Evolutionary conservation across 345 rosid genomes (phyloP).

Genomic region (Eucalyptus erythrocorys): DNA sequence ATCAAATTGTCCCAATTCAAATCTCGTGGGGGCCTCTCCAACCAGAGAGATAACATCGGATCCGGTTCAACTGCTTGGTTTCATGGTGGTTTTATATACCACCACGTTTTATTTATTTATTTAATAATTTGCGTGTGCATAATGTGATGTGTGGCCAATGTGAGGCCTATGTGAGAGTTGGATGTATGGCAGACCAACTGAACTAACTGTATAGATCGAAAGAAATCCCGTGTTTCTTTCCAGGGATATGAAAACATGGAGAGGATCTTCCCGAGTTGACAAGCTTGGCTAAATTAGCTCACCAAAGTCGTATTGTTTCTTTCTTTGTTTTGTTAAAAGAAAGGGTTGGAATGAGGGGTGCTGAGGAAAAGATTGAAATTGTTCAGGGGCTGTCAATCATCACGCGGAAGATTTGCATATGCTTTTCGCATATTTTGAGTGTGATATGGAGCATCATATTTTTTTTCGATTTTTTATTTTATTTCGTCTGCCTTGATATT

Average conservation of each 20-base stretch:
- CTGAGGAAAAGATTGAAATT: not conserved
- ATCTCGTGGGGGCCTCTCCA: not conserved
- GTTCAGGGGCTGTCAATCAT: not conserved
- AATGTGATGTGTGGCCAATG: not conserved
- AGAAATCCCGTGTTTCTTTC: not conserved
- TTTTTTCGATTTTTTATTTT: not conserved
- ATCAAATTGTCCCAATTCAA: not conserved
- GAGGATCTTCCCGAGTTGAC: not conserved
- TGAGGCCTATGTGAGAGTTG: not conserved
- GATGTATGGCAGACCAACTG: slow-evolving; percentile 26
- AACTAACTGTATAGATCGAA: slow-evolving; percentile 2
- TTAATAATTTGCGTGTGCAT: no score
- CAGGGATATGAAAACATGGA: not conserved
- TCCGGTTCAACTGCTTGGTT: not conserved
- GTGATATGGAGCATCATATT: not conserved
- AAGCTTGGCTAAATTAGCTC: not conserved
- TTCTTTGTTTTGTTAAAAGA: not conserved
- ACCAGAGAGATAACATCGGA: not conserved
- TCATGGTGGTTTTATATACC: not conserved
- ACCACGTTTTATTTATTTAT: no score
- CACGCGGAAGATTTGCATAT: not conserved
- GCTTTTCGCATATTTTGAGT: not conserved
- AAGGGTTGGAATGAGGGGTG: not conserved
- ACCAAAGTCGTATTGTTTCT: not conserved
- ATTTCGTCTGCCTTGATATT: not conserved